Evolutionary conservation across 2,329 filamentous ascomycete genomes (phyloP), one percentile per base, ranked within the genome.

Genomic region (Torrubiella hemipterigena): DNA sequence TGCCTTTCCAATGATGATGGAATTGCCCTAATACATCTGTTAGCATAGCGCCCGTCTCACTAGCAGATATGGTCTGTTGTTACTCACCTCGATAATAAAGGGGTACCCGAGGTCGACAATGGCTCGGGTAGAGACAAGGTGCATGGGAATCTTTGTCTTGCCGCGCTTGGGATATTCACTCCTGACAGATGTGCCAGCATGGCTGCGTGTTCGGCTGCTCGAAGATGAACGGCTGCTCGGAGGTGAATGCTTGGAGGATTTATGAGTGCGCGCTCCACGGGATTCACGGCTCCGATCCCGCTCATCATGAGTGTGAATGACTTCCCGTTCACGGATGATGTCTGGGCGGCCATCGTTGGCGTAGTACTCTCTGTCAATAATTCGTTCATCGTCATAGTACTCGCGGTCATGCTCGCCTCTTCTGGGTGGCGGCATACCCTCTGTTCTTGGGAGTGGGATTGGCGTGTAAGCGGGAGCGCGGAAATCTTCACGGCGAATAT

Each of bases 61-160:
- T n/a, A n/a, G n/a, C n/a, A n/a, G n/a, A n/a, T n/a, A n/a, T n/a
- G n/a, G n/a, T 13, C 31, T 13, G n/a, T 29, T 6, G 16, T 25
- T 6, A 51, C 72, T 43, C 55, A 87, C 84, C 67, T 94, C 85
- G 60, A 93, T 82, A 34, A 83, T 70, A 45, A 77, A 95, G 1
- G 84, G 83, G 54, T 94, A 94, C 10, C 82, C 80, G 11, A 93
- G 65, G 40, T 94, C 83, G 39, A 82, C 77, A 20, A 95, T 70
- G 2, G 84, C 87, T 38, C 78, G 69, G 50, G 81, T 80, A 41
- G 82, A 81, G 11, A 93, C 83, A 37, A 94, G 64, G 34, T 80
- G 73, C 36, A 73, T 76, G 1, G 87, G 87, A 52, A 95, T 86
- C 44, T 82, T 76, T 11, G 87, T 95, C 67, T 87, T 93, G 45